phyloP scores from a whole-genome alignment of 768 basidiomycete species.

The Termitomyces sp. region DNA sequence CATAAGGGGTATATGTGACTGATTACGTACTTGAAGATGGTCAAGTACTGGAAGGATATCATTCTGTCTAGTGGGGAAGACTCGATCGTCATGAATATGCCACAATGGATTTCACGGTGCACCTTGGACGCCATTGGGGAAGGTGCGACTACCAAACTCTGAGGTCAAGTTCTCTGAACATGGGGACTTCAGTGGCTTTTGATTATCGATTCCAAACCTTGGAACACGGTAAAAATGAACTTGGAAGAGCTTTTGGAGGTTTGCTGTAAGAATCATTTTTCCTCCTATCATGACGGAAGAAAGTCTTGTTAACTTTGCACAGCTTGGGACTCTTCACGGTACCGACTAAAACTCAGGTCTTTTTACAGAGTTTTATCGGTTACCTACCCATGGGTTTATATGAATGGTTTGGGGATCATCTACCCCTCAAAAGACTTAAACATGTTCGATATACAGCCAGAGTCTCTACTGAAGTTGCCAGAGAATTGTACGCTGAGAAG shows the following conservation, averaged over 20 bases:
- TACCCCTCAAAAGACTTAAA: constrained; percentile 26
- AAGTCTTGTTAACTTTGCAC: not conserved
- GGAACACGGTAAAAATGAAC: constrained; percentile 32
- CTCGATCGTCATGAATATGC: constrained; percentile 29
- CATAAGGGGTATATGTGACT: constrained; percentile 6
- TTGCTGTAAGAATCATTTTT: constrained; percentile 26
- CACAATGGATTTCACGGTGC: constrained; percentile 38
- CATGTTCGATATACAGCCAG: constrained; percentile 28
- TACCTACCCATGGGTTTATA: constrained; percentile 28
- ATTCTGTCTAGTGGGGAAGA: constrained; percentile 24
- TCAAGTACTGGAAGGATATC: constrained; percentile 36
- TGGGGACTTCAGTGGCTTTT: constrained; percentile 38
- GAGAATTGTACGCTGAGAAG: constrained; percentile 33
- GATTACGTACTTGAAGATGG: constrained; percentile 24
- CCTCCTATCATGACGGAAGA: not conserved
- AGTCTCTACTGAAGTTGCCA: constrained; percentile 29
- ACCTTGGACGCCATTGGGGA: constrained; percentile 50
- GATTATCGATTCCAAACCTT: constrained; percentile 43
- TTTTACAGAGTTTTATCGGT: constrained; percentile 26
- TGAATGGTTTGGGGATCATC: constrained; percentile 29
- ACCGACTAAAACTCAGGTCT: constrained; percentile 26
- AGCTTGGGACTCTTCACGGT: constrained; percentile 29
- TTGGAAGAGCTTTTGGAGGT: constrained; percentile 32
- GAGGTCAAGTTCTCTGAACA: not conserved
- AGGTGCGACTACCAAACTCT: constrained; percentile 24